Base-by-base conservation (phyloP, 805 yeast species). In the Suhomyces sp. region DNA sequence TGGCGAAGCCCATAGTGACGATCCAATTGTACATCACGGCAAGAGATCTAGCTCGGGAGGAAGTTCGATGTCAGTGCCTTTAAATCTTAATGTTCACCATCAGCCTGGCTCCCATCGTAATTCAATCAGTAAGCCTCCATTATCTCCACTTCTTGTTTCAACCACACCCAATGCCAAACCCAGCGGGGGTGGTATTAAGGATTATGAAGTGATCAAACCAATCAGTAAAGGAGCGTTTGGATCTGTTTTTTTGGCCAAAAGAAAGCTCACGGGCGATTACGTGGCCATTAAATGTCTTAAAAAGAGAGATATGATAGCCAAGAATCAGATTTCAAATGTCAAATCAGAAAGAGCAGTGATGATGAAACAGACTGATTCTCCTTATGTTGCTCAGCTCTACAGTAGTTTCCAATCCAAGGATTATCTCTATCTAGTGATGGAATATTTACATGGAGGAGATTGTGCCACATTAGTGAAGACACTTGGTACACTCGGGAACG, bases 181-280 rank as follows among this genome's bases (percentile, higher is more conserved):
- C 0, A 60, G 73, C 0, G 71, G 77, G 3, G 94, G 96, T 0
- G 84, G 89, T 2, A 90, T 93, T 27, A 81, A 79, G 53, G 98
- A 96, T 66, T 94, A 91, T 67, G 97, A 90, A 60, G 82, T 94
- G 27, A 74, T 94, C 51, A 90, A 91, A 65, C 97, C 99, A 0
- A 90, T 94, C 48, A 89, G 97, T 62, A 89, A 90, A 63, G 99
- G 99, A 41, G 99, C 99, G 0, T 94, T 92, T 76, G 99, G 99
- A 0, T 87, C 96, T 35, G 99, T 94, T 2, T 94, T 85, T 67
- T 75, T 94, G 7, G 92, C 97, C 0, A 83, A 85, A 57, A 80
- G 94, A 61, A 86, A 84, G 60, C 68, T 87, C 10, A 93, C 97
- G 0, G 97, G 97, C 4, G 99, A 96, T 56, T 88, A 91, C 67